Evolutionary conservation across 2,329 filamentous ascomycete species (phyloP).

Genomic region (Pleurostoma richardsiae): DNA sequence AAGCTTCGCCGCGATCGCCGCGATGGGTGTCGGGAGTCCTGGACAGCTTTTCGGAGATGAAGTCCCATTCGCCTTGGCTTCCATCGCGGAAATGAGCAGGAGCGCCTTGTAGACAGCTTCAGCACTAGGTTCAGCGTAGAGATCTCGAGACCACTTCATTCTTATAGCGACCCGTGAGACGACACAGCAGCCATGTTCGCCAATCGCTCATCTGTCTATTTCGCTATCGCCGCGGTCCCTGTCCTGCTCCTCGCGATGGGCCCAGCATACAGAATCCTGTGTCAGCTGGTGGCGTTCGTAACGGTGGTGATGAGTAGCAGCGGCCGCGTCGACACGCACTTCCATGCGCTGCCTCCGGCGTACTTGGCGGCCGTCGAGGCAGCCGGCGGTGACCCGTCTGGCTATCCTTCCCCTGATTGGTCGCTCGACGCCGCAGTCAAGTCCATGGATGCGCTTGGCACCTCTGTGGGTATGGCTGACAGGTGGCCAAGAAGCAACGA

Average conservation of each 20-base stretch:
- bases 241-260: not conserved
- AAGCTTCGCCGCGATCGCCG: not conserved
- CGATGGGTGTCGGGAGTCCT: not conserved
- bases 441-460: slow-evolving; percentile 6
- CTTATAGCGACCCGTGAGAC: not conserved
- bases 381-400: slow-evolving; percentile 8
- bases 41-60: not conserved
- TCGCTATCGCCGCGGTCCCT: not conserved
- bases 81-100: not conserved
- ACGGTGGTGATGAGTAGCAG: slow-evolving; percentile 14
- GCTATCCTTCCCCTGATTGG: slow-evolving; percentile 7
- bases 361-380: slow-evolving; percentile 8
- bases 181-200: not conserved
- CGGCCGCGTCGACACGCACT: slow-evolving; percentile 18
- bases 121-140: not conserved
- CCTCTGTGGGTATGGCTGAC: slow-evolving; percentile 1
- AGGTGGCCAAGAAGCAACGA: too few species aligned
- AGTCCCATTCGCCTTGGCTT: not conserved
- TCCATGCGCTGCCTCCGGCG: slow-evolving; percentile 6
- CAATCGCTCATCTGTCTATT: not conserved
- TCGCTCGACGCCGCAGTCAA: slow-evolving; percentile 7
- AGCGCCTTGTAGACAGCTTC: not conserved
- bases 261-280: not conserved
- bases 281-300: not conserved
- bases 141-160: not conserved